Evolutionary conservation across 2,329 filamentous ascomycete genomes (phyloP), one percentile per base, ranked within the genome.

Genomic region (Macrophomina tecta): DNA sequence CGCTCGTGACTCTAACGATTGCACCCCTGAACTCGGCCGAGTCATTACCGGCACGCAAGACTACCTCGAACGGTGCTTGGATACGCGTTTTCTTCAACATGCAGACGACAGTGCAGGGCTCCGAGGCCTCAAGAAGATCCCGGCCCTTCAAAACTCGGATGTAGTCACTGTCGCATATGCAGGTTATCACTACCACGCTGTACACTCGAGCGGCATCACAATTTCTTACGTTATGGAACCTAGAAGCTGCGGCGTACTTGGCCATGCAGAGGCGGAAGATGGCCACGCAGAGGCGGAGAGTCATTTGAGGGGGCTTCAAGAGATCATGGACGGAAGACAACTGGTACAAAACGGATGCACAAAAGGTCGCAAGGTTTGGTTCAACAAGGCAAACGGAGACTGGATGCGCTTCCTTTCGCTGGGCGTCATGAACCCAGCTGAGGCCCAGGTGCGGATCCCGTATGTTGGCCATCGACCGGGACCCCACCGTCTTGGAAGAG

Each of bases 131-230:
- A 77, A 73, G 55, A 76, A 76, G 32, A 80, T 86, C 11, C 82
- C 82, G 2, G 82, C 82, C 2, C 74, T 86, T 1, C 84, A 86
- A 68, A 75, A 84, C 58, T 81, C 78, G 30, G 77, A 79, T 42
- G 83, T 87, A 53, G 85, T 86, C 32, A 82, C 81, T 6, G 72
- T 87, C n/a, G 82, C 84, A 3, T 87, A 86, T 68, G 85, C 84
- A 8, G 84, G 86, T 72, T 83, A 84, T 65, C 85, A 86, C 69
- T 86, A 83, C 68, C 82, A 84, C 51, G 84, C 84, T 4, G 79
- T 87, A 0, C 84, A 86, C 69, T 77, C 80, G 4, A 76, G 80
- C 23, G 85, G 85, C 14, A 80, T 79, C 55, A 85, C 87, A 63
- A 84, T 83, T 8, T 82, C 82, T 1, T 85, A 85, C 68, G 85